Evolutionary conservation across 495 filamentous ascomycete genomes (phyloP).

Genomic region (Aspergillus kassunensis): DNA sequence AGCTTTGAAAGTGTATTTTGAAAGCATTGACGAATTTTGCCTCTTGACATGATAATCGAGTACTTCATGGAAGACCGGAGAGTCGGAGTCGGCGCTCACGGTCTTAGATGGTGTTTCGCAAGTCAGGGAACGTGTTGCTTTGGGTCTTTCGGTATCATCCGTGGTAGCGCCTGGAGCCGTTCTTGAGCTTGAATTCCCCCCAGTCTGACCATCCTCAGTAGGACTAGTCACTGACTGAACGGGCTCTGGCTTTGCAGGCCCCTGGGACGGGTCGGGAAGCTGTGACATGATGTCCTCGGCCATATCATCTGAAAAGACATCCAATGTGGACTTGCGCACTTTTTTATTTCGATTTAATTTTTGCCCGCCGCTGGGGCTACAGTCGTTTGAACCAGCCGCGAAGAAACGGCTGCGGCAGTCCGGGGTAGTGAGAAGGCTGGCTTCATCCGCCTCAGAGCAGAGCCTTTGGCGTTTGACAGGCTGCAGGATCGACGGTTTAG

Average conservation of each 20-base stretch:
- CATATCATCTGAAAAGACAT: conserved; percentile 65
- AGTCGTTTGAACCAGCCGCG: conserved; percentile 31
- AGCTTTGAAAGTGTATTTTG: conserved; percentile 32
- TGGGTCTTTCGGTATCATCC: background rate
- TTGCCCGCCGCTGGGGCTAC: conserved; percentile 49
- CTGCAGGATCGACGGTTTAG: conserved; percentile 44
- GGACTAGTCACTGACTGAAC: conserved; percentile 11
- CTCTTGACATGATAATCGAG: conserved; percentile 34
- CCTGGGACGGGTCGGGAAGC: conserved; percentile 39
- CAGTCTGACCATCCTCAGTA: background rate
- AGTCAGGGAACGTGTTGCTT: background rate
- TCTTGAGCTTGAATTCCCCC: background rate
- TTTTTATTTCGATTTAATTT: conserved; percentile 44
- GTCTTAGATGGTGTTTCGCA: conserved; percentile 1
- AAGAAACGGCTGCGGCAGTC: conserved; percentile 59
- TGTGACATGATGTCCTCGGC: conserved; percentile 58
- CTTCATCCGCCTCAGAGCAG: conserved; percentile 51
- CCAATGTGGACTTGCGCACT: conserved; percentile 46
- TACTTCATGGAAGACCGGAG: conserved; percentile 28
- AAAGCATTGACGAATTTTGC: conserved; percentile 34
- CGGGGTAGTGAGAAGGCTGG: conserved; percentile 27
- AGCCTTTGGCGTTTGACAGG: conserved; percentile 60
- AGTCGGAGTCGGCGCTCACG: conserved; percentile 20
- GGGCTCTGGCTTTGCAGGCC: conserved; percentile 22
- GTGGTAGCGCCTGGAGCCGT: background rate